Evolutionary conservation across 2,329 filamentous ascomycete species (phyloP).

Genomic region (Stachybotrys chartarum): DNA sequence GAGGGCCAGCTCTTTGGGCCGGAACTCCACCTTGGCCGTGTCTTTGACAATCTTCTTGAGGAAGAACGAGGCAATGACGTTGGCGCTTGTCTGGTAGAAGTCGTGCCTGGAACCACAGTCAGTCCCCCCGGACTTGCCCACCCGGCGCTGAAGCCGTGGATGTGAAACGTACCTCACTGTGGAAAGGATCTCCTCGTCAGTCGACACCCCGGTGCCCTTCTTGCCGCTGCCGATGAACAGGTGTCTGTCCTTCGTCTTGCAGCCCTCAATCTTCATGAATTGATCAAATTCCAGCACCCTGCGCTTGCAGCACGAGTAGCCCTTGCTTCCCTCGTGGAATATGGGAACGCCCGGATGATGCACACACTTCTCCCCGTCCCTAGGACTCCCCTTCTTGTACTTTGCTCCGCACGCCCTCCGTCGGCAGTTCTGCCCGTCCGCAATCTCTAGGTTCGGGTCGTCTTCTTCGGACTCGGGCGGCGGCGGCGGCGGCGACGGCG

Average conservation of each 20-base stretch:
- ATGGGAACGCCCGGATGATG: constrained; percentile 87
- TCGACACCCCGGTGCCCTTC: constrained; percentile 43
- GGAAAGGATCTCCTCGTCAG: constrained; percentile 68
- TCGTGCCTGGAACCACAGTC: constrained; percentile 46
- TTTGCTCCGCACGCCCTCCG: constrained; percentile 64
- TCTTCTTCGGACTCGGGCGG: constrained; percentile 80
- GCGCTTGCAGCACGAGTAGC: constrained; percentile 94
- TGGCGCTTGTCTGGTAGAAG: constrained; percentile 86
- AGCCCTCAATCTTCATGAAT: constrained; percentile 93
- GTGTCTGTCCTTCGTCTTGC: constrained; percentile 73
- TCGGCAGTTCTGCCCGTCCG: constrained; percentile 68
- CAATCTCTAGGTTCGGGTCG: constrained; percentile 66
- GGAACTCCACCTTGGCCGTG: constrained; percentile 65
- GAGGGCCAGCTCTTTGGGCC: constrained; percentile 55
- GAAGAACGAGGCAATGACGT: constrained; percentile 87
- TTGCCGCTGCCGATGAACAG: constrained; percentile 75
- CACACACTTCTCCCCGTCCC: constrained; percentile 70
- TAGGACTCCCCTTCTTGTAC: constrained; percentile 53
- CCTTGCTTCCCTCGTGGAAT: constrained; percentile 98
- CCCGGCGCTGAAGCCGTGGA: not conserved
- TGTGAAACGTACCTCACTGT: constrained; percentile 57
- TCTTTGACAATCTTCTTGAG: constrained; percentile 94
- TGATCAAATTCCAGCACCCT: constrained; percentile 95
- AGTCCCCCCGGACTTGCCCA: not conserved
- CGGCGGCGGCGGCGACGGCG: constrained; percentile 48